Evolutionary conservation across 495 filamentous ascomycete genomes (phyloP), one percentile per base, ranked within the genome.

Genomic region (Bombardia bombarda): DNA sequence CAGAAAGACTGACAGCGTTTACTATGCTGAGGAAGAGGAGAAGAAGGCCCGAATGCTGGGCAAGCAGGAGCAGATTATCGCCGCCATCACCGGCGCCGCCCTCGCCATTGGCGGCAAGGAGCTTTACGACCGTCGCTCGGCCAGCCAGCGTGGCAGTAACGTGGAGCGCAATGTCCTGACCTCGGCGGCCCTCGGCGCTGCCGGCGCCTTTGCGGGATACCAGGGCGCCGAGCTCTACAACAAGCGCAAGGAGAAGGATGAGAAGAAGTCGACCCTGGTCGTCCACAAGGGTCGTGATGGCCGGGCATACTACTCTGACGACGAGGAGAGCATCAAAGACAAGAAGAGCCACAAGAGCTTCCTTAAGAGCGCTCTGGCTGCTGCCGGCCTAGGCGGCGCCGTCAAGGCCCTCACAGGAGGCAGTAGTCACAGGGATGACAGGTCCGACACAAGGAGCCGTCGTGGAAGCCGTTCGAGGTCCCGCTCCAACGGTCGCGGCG

Each of bases 331-430:
- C 40, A 52, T 57, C 40, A 69, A 66, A 55, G 62, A 63, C 32
- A 67, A 66, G 53, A 74, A 72, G 58, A 60, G 69, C 17, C 60
- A 80, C 59, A 90, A 87, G 63, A 87, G 84, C 35, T 65, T 86
- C 41, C 74, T 84, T 34, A 83, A 88, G 58, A 75, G 77, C 50
- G 83, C 82, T 7, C 63, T 87, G 4, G 78, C 74, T 37, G 73
- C 77, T 3, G 67, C 84, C 10, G 84, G 84, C 24, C 67, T 89
- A 18, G 82, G 82, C n/a, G 69, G 73, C 34, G 74, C 74, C 40
- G 71, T 75, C 47, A 74, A 75, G 46, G 75, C 70, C 20, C 50
- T 74, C 34, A 70, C 67, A 0, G 62, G 61, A 45, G 51, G 56
- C 47, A 43, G 57, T 25, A 61, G 65, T 34, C 60, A 70, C 31